Evolutionary conservation across 768 basidiomycete species (phyloP).

Genomic region (Leccinum boreale): DNA sequence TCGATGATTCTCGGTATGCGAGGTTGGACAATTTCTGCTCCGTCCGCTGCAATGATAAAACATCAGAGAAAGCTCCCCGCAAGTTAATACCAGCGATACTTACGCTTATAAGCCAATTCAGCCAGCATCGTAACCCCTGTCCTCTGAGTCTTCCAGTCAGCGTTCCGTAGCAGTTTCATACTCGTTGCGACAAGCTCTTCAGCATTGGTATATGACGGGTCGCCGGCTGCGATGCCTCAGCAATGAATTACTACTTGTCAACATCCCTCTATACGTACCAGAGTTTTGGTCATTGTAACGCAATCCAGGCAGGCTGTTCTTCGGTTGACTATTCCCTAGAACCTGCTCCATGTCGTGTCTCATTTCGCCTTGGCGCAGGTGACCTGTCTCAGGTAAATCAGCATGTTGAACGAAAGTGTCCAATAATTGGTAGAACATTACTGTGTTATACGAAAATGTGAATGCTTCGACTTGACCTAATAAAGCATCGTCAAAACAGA

Average conservation of each 20-base stretch:
- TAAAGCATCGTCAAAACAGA: constrained; percentile 25
- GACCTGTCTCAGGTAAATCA: constrained; percentile 6
- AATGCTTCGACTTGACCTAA: constrained; percentile 21
- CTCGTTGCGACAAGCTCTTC: constrained; percentile 9
- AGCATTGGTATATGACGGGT: constrained; percentile 5
- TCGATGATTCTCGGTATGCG: background rate
- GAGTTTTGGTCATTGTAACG: constrained; percentile 20
- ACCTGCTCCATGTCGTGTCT: constrained; percentile 15
- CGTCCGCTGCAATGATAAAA: background rate
- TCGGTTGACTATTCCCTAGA: constrained; percentile 7
- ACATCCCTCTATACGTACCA: background rate
- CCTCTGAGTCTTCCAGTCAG: constrained; percentile 18
- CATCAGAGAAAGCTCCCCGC: background rate
- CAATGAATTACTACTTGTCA: no score
- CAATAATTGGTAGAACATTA: background rate
- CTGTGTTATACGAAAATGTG: constrained; percentile 20
- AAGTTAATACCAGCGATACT: background rate
- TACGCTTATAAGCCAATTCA: constrained; percentile 20
- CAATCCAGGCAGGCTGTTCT: constrained; percentile 20
- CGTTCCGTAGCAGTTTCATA: constrained; percentile 1
- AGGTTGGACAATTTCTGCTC: background rate
- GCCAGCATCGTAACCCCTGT: constrained; percentile 22
- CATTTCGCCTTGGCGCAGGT: constrained; percentile 11
- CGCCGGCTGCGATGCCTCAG: constrained; percentile 7
- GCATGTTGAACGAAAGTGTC: background rate